Evolutionary conservation across 208 protist genomes (phyloP).

Genomic region (Trypanosoma platydactyli): DNA sequence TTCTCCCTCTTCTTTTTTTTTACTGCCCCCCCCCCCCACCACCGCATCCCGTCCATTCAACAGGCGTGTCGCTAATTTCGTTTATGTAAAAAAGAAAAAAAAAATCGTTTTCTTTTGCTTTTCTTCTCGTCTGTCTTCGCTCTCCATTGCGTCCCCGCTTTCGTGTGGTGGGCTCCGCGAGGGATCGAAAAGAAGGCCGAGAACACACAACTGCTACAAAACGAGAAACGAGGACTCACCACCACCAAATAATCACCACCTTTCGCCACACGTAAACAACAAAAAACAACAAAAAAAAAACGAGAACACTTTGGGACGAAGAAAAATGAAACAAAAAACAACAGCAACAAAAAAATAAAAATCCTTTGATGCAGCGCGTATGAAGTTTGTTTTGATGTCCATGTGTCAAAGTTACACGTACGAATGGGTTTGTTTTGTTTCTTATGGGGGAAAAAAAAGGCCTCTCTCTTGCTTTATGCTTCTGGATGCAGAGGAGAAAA

Average conservation of each 20-base stretch:
- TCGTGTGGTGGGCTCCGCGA: too few species aligned
- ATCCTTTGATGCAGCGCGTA: too few species aligned
- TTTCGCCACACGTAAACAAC: too few species aligned
- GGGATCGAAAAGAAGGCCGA: too few species aligned
- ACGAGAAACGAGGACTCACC: conserved; percentile 5
- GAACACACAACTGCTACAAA: neutral
- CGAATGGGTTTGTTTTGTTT: conserved; percentile 6
- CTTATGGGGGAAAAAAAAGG: too few species aligned
- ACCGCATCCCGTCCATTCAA: too few species aligned
- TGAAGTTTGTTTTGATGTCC: neutral
- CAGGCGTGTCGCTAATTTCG: too few species aligned
- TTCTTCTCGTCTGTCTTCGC: conserved; percentile 10
- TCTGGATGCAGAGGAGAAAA: too few species aligned
- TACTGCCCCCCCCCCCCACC: too few species aligned
- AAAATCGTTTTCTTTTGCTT: conserved; percentile 25
- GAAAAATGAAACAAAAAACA: conserved; percentile 7
- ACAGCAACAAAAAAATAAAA: conserved; percentile 4
- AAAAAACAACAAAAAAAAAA: conserved; percentile 8
- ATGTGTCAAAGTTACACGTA: neutral
- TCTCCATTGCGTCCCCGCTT: neutral
- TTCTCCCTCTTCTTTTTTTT: conserved; percentile 23
- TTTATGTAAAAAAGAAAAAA: too few species aligned
- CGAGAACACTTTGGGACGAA: neutral
- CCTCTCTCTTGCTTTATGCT: too few species aligned
- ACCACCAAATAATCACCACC: too few species aligned